phyloP scores from a whole-genome alignment of 495 filamentous ascomycete species.

The Xylaria intraflava region DNA sequence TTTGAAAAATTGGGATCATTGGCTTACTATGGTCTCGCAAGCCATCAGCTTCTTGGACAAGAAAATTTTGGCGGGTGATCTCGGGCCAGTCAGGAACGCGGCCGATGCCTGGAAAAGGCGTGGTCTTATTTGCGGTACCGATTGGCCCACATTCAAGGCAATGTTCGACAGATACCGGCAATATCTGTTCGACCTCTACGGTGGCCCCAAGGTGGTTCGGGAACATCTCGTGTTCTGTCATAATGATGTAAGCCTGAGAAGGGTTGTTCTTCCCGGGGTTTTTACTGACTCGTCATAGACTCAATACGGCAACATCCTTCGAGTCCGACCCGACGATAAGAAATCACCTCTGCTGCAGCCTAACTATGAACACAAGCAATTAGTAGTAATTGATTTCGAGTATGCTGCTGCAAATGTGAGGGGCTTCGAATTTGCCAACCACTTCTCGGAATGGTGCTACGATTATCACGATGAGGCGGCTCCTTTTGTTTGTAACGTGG shows the following conservation, averaged over 20 bases:
- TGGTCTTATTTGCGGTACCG: conserved; percentile 75
- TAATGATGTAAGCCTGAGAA: conserved; percentile 69
- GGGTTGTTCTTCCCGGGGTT: not conserved
- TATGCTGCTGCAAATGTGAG: conserved; percentile 87
- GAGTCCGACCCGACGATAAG: conserved; percentile 73
- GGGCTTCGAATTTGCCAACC: conserved; percentile 93
- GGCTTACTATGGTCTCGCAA: conserved; percentile 73
- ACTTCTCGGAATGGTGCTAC: conserved; percentile 98
- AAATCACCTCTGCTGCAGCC: conserved; percentile 81
- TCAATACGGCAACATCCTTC: conserved; percentile 96
- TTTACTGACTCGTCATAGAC: conserved; percentile 49
- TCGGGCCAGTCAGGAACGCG: conserved; percentile 16
- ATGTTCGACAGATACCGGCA: conserved; percentile 71
- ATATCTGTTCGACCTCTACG: conserved; percentile 67
- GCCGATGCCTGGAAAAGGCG: conserved; percentile 55
- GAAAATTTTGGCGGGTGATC: conserved; percentile 40
- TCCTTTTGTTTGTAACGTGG: conserved; percentile 61
- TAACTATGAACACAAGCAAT: conserved; percentile 85
- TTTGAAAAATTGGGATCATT: conserved; percentile 93
- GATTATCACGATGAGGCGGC: conserved; percentile 73
- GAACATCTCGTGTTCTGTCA: conserved; percentile 85
- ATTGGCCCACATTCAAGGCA: conserved; percentile 72
- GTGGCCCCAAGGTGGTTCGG: conserved; percentile 57
- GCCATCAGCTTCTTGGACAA: conserved; percentile 71
- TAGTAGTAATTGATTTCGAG: conserved; percentile 97